Conservation (phyloP, 164 flowering plant species). For the Umbellularia californica region DNA sequence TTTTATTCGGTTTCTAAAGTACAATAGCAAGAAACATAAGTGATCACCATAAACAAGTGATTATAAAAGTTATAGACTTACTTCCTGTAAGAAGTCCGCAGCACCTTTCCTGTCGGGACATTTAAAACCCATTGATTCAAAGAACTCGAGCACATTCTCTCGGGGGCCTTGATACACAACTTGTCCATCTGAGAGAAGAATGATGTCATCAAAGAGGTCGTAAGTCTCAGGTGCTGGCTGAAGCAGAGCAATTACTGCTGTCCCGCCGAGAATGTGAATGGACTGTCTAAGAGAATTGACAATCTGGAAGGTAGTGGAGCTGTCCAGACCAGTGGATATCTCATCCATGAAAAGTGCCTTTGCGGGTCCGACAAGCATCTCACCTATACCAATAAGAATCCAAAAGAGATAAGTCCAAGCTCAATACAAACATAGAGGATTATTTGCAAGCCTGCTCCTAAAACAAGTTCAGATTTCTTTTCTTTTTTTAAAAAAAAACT, state of each 20-base stretch:
- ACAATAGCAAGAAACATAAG: background rate
- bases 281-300: conserved; percentile 51
- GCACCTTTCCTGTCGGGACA: conserved; percentile 36
- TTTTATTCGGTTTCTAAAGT: background rate
- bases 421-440: background rate
- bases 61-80: conserved; percentile 2
- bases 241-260: conserved; percentile 65
- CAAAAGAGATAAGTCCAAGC: background rate
- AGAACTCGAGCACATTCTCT: conserved; percentile 54
- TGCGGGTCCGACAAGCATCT: conserved; percentile 57
- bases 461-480: background rate
- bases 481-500: background rate
- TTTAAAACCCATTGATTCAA: conserved; percentile 41
- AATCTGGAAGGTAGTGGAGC: conserved; percentile 61
- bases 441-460: background rate
- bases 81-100: conserved; percentile 39
- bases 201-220: conserved; percentile 66
- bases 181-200: conserved; percentile 65
- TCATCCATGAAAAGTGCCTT: conserved; percentile 29
- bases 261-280: conserved; percentile 52
- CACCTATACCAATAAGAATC: conserved; percentile 22
- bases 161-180: conserved; percentile 74
- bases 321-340: conserved; percentile 47
- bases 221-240: conserved; percentile 86
- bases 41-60: background rate